Evolutionary conservation across 495 filamentous ascomycete genomes (phyloP), one percentile per base, ranked within the genome.

Genomic region (Penicillium diatomitis): DNA sequence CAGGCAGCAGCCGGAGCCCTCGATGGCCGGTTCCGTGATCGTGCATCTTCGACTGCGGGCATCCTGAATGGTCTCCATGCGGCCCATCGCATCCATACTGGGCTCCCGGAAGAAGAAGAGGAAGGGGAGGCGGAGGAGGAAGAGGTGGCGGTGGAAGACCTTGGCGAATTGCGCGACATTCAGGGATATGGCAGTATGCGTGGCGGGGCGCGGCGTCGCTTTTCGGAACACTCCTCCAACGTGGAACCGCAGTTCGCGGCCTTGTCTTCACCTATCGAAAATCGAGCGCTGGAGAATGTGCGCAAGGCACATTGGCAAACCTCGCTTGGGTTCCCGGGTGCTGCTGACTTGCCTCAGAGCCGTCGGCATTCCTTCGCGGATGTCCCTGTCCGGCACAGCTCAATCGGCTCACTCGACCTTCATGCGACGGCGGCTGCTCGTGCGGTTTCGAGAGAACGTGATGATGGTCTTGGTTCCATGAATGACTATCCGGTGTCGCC

Each of bases 281-380:
- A 86, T 52, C 78, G 85, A 51, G 84, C 84, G 39, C 62, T 90
- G 8, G 87, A 89, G 38, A 87, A 80, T 63, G 75, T 88, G 39
- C 86, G 86, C 63, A 90, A 86, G 61, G 83, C 81, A 10, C 82
- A 86, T 51, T 98, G 92, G 92, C 85, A 92, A 60, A 94, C 83
- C 41, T 86, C 86, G 5, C 81, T 89, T 20, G 86, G 86, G 0
- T 95, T 94, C 60, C 83, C 81, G 29, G 78, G 83, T 12, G 54
- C 86, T 36, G 66, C 69, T 12, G 86, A 91, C 45, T 70, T 83
- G 11, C 80, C 87, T 31, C 90, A 96, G 54, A 96, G 91, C 60
- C 81, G 92, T 43, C 84, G 92, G 3, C 92, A 98, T 66, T 97
- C 92, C n/a, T 95, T 98, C 63, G 91, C 90, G n/a, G 87, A 91